Evolutionary conservation across 129 eudicot genomes (phyloP).

Genomic region (Pulicaria dysenterica): DNA sequence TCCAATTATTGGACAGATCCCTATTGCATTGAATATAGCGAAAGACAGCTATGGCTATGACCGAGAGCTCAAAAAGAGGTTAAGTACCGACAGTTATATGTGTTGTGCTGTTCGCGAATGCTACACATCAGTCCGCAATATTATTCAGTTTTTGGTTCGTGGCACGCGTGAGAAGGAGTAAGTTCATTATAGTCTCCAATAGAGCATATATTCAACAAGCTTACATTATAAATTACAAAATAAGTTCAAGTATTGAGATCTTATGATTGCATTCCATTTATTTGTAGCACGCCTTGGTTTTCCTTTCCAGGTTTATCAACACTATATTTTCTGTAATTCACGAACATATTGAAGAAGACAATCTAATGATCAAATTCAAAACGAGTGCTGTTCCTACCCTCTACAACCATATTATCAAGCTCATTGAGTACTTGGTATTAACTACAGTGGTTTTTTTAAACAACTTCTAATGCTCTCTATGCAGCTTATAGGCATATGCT

Average conservation of each 20-base stretch:
- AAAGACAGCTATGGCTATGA: conserved; percentile 87
- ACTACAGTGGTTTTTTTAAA: conserved; percentile 28
- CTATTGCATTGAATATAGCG: conserved; percentile 96
- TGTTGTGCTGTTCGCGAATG: conserved; percentile 86
- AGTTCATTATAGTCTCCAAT: conserved; percentile 25
- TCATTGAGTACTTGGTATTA: conserved; percentile 66
- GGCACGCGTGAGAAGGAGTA: conserved; percentile 71
- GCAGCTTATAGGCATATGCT: not conserved
- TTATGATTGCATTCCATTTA: conserved; percentile 42
- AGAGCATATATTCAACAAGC: conserved; percentile 10
- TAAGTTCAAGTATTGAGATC: not conserved
- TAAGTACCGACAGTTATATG: conserved; percentile 69
- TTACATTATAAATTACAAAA: conserved; percentile 3
- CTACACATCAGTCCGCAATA: conserved; percentile 73
- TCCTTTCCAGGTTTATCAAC: conserved; percentile 66
- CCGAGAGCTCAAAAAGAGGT: conserved; percentile 76
- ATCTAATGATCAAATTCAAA: conserved; percentile 55
- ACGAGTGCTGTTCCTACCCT: conserved; percentile 83
- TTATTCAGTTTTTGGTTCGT: conserved; percentile 59
- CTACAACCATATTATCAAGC: conserved; percentile 69
- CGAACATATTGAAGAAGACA: conserved; percentile 59
- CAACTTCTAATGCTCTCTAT: not conserved
- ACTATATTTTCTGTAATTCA: conserved; percentile 71
- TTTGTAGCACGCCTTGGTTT: conserved; percentile 24
- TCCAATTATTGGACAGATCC: conserved; percentile 51